Conservation (phyloP, 1,139 yeast species). For the Suhomyces bokatorum region DNA sequence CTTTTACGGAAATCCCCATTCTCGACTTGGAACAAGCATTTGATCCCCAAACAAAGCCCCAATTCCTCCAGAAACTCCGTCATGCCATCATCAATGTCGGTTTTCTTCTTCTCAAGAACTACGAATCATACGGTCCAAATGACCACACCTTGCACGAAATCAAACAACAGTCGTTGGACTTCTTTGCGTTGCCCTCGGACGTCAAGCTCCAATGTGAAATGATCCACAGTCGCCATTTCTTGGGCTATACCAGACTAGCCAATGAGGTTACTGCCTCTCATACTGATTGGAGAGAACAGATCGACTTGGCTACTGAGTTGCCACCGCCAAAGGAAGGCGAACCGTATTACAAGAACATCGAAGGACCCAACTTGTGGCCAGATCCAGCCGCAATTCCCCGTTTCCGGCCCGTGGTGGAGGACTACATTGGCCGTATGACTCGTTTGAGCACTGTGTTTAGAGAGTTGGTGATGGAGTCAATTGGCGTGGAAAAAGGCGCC, state of each 20-base stretch:
- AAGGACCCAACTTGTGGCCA: constrained; percentile 70
- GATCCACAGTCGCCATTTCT: constrained; percentile 64
- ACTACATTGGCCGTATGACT: constrained; percentile 51
- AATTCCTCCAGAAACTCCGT: constrained; percentile 47
- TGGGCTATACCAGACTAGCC: constrained; percentile 66
- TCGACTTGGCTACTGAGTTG: constrained; percentile 63
- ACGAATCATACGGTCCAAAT: constrained; percentile 36
- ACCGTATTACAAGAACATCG: constrained; percentile 57
- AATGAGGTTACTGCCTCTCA: constrained; percentile 63
- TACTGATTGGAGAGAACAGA: constrained; percentile 68
- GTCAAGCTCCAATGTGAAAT: constrained; percentile 57
- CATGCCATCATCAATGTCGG: constrained; percentile 63
- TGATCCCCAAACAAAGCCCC: constrained; percentile 40
- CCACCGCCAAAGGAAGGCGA: constrained; percentile 47
- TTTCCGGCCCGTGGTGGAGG: constrained; percentile 46
- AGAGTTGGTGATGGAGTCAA: constrained; percentile 53
- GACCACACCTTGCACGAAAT: constrained; percentile 40
- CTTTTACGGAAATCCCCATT: constrained; percentile 34
- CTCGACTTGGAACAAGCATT: constrained; percentile 36
- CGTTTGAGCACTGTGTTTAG: constrained; percentile 44
- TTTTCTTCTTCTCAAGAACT: constrained; percentile 54
- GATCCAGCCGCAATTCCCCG: constrained; percentile 47
- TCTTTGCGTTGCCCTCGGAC: constrained; percentile 54
- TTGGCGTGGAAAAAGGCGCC: constrained; percentile 47
- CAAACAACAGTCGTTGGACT: constrained; percentile 43